Conservation (phyloP, 345 rosid genomes). For the Brassica cretica region DNA sequence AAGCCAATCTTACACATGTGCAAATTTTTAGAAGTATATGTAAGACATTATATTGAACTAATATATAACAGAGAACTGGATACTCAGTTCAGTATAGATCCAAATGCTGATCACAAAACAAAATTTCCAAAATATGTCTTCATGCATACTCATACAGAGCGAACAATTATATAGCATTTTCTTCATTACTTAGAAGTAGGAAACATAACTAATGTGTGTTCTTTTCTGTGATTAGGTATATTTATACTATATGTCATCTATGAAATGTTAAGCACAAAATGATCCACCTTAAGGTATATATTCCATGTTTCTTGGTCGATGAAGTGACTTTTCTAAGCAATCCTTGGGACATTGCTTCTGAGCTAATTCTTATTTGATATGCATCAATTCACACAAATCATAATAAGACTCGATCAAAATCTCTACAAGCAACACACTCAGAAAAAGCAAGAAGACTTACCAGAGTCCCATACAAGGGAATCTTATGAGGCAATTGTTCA, state of each 20-base stretch:
- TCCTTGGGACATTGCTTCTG: too few relatives aligned
- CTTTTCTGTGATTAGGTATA: not conserved
- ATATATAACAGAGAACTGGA: not conserved
- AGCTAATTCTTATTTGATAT: too few relatives aligned
- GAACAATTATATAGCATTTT: not conserved
- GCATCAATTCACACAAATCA: too few relatives aligned
- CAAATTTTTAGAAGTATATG: not conserved
- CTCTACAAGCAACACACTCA: too few relatives aligned
- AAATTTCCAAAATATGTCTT: too few relatives aligned
- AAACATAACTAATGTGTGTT: not conserved
- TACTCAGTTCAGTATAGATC: not conserved
- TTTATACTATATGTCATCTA: not conserved
- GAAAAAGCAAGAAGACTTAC: slow-evolving; percentile 45
- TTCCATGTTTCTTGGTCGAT: not conserved
- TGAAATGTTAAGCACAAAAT: not conserved
- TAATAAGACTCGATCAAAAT: not conserved
- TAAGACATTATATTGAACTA: not conserved
- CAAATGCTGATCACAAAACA: too few relatives aligned
- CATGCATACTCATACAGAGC: not conserved
- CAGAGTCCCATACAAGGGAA: slow-evolving; percentile 86
- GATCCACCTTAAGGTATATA: not conserved
- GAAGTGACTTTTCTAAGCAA: not conserved
- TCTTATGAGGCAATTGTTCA: slow-evolving; percentile 90
- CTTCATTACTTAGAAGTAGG: not conserved
- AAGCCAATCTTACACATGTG: slow-evolving; percentile 65